A percentile compares a stretch with the other conserved stretches of the same genome.
Conservation (phyloP, 441 rosid species). For the Pelargonium cotyledonis region DNA sequence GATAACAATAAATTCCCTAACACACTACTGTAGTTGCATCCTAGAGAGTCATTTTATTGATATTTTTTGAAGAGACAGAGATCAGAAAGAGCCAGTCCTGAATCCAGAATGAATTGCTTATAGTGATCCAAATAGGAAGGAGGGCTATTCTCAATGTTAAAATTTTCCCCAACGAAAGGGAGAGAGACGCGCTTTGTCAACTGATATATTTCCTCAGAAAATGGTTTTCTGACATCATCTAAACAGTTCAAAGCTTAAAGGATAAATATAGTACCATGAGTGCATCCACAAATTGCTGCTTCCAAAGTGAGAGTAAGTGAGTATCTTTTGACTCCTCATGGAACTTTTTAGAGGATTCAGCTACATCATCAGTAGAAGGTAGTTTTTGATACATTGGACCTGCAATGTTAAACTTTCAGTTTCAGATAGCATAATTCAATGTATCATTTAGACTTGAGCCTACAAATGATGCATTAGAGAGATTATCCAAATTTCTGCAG, state of each 20-base stretch:
- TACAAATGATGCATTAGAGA: not conserved
- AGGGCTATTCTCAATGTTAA: not conserved
- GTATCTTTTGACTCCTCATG: slow-evolving; percentile 21
- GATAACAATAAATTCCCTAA: too few relatives aligned
- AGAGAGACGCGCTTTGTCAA: not conserved
- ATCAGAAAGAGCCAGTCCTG: too few relatives aligned
- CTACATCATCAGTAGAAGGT: slow-evolving; percentile 33
- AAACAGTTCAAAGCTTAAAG: slow-evolving; percentile 5
- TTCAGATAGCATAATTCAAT: not conserved
- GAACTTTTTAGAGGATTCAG: slow-evolving; percentile 32
- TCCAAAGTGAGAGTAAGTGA: slow-evolving; percentile 51
- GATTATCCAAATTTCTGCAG: not conserved
- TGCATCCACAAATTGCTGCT: slow-evolving; percentile 70
- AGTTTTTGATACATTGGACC: slow-evolving; percentile 48
- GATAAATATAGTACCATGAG: slow-evolving; percentile 34
- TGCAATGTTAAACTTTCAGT: slow-evolving; percentile 18
- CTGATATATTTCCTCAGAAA: not conserved
- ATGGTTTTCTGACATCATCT: slow-evolving; percentile 18
- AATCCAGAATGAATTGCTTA: too few relatives aligned
- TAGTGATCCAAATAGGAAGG: too few relatives aligned
- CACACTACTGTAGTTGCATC: too few relatives aligned
- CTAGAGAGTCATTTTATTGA: not conserved
- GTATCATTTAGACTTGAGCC: too few relatives aligned
- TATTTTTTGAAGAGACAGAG: not conserved
- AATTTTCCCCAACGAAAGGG: not conserved